Evolutionary conservation across 2,329 filamentous ascomycete genomes (phyloP).

Genomic region (Fusarium drepaniforme): DNA sequence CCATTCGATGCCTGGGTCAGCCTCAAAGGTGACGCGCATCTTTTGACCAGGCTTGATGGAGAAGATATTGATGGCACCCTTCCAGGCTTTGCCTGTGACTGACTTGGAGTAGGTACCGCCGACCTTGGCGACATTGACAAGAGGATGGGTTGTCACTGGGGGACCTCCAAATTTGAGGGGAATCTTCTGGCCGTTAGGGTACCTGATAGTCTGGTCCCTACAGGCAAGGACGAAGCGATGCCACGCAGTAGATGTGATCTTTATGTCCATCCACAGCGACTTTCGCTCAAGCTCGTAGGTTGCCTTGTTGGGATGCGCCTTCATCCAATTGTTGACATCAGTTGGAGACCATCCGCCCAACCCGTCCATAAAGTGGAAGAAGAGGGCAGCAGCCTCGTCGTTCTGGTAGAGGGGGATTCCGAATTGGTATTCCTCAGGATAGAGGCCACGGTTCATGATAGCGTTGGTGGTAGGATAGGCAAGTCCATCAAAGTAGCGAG

Average conservation of each 20-base stretch:
- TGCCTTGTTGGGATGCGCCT: slow-evolving; percentile 25
- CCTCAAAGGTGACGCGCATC: slow-evolving; percentile 17
- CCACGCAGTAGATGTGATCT: slow-evolving; percentile 15
- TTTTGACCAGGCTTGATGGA: slow-evolving; percentile 15
- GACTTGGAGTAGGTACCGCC: slow-evolving; percentile 9
- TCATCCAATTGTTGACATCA: slow-evolving; percentile 25
- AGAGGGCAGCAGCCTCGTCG: slow-evolving; percentile 11
- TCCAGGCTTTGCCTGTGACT: slow-evolving; percentile 14
- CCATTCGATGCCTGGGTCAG: slow-evolving; percentile 19
- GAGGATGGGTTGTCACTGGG: not conserved
- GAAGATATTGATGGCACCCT: slow-evolving; percentile 12
- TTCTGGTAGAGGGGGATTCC: slow-evolving; percentile 19
- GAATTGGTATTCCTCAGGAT: slow-evolving; percentile 10
- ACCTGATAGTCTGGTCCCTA: slow-evolving; percentile 26
- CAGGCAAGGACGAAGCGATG: slow-evolving; percentile 27
- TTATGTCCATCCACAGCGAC: slow-evolving; percentile 16
- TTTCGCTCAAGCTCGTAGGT: slow-evolving; percentile 17
- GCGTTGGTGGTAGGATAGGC: not conserved
- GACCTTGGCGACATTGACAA: slow-evolving; percentile 4
- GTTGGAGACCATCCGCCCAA: slow-evolving; percentile 17
- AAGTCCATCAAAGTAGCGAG: slow-evolving; percentile 24
- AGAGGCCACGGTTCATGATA: slow-evolving; percentile 10
- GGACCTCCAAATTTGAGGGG: slow-evolving; percentile 1
- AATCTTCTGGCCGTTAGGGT: slow-evolving; percentile 26
- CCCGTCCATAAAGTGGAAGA: slow-evolving; percentile 25